Percentiles rank a stretch among this genome's conserved stretches.
Evolutionary conservation across 1,139 yeast genomes (phyloP).

Genomic region (Wickerhamomyces sp.): DNA sequence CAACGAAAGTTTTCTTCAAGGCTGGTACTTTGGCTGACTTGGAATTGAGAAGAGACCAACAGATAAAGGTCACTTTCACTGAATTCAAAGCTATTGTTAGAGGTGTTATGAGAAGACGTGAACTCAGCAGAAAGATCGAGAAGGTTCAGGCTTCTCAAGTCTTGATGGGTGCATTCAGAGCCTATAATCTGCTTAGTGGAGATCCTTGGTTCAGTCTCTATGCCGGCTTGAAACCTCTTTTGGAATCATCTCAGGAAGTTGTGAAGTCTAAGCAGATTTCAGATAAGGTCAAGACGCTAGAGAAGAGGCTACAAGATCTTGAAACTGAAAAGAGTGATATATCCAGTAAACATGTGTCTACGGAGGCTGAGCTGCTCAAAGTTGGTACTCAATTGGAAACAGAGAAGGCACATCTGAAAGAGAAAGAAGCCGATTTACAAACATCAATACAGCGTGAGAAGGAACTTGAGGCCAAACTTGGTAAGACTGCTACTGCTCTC

Average conservation of each 20-base stretch:
- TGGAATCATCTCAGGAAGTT: slow-evolving; percentile 61
- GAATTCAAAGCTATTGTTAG: slow-evolving; percentile 63
- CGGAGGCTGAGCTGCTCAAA: slow-evolving; percentile 33
- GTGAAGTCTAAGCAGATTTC: slow-evolving; percentile 51
- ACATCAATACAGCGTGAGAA: slow-evolving; percentile 35
- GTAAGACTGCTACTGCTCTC: slow-evolving; percentile 29
- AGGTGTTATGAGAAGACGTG: slow-evolving; percentile 57
- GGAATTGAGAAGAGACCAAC: slow-evolving; percentile 71
- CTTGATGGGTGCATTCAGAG: slow-evolving; percentile 56
- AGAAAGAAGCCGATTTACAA: slow-evolving; percentile 39
- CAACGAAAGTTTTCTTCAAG: slow-evolving; percentile 84
- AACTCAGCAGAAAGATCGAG: slow-evolving; percentile 45
- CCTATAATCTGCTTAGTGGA: slow-evolving; percentile 45
- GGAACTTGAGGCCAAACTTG: slow-evolving; percentile 34
- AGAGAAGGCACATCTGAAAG: slow-evolving; percentile 36
- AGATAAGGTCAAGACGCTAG: slow-evolving; percentile 55
- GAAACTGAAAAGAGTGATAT: slow-evolving; percentile 30
- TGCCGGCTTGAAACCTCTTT: slow-evolving; percentile 68
- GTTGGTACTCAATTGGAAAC: slow-evolving; percentile 31
- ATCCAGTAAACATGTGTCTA: slow-evolving; percentile 26
- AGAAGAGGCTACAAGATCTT: slow-evolving; percentile 30
- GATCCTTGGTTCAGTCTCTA: slow-evolving; percentile 84
- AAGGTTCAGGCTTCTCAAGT: slow-evolving; percentile 70
- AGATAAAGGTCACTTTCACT: slow-evolving; percentile 52
- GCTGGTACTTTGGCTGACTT: slow-evolving; percentile 90